Evolutionary conservation across 1,139 yeast genomes (phyloP).

Genomic region (Diutina ranongensis): DNA sequence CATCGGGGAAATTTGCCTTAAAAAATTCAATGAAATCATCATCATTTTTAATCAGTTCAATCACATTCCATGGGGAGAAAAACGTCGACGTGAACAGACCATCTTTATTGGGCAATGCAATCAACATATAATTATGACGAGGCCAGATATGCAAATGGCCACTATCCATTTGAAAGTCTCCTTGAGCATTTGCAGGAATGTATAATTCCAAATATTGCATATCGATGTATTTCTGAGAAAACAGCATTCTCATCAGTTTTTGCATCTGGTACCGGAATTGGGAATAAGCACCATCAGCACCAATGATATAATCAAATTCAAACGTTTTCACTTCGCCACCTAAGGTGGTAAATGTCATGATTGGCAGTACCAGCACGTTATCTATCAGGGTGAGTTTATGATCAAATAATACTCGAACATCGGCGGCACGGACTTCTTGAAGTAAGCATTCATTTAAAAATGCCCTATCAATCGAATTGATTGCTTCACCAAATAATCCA

Average conservation of each 20-base stretch:
- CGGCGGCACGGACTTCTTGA: constrained; percentile 38
- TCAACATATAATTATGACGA: constrained; percentile 72
- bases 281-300: constrained; percentile 84
- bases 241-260: constrained; percentile 56
- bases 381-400: constrained; percentile 35
- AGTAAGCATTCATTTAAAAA: constrained; percentile 54
- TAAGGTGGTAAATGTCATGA: constrained; percentile 15
- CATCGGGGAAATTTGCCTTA: constrained; percentile 58
- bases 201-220: constrained; percentile 73
- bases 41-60: constrained; percentile 38
- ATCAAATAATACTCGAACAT: constrained; percentile 40
- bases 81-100: constrained; percentile 87
- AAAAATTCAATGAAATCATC: constrained; percentile 46
- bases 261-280: constrained; percentile 63
- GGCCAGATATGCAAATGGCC: constrained; percentile 94
- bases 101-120: constrained; percentile 76
- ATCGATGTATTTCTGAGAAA: constrained; percentile 67
- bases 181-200: constrained; percentile 34
- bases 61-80: constrained; percentile 68
- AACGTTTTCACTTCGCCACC: constrained; percentile 11
- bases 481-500: constrained; percentile 76
- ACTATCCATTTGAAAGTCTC: constrained; percentile 43
- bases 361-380: constrained; percentile 14
- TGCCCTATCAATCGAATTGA: constrained; percentile 76
- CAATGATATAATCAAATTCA: constrained; percentile 52